phyloP scores from a whole-genome alignment of 1,139 yeast genomes.

The Arxiozyma slooffiae region DNA sequence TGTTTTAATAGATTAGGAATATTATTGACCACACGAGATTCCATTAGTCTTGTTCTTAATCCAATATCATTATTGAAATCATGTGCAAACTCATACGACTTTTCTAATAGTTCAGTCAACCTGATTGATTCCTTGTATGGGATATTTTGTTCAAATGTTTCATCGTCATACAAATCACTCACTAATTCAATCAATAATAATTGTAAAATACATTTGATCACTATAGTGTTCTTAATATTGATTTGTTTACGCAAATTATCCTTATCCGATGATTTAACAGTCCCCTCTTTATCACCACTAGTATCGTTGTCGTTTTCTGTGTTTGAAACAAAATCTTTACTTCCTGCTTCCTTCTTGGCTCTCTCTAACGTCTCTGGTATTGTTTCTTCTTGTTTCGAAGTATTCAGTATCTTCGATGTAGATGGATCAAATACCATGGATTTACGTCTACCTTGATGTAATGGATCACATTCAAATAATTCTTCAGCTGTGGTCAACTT shows the following conservation, averaged over 20 bases:
- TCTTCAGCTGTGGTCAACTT: slow-evolving; percentile 79
- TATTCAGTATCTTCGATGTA: neutral
- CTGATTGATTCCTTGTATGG: slow-evolving; percentile 56
- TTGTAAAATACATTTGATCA: slow-evolving; percentile 86
- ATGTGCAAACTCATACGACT: slow-evolving; percentile 73
- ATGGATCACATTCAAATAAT: slow-evolving; percentile 63
- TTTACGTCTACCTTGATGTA: slow-evolving; percentile 31
- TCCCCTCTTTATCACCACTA: slow-evolving; percentile 9
- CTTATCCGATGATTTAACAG: slow-evolving; percentile 4
- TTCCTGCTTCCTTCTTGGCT: slow-evolving; percentile 27
- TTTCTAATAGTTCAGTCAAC: slow-evolving; percentile 50
- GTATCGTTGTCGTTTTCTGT: slow-evolving; percentile 15
- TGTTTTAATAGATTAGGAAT: slow-evolving; percentile 86
- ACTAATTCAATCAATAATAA: slow-evolving; percentile 78
- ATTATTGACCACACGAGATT: slow-evolving; percentile 85
- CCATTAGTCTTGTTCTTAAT: slow-evolving; percentile 75
- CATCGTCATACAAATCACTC: slow-evolving; percentile 65
- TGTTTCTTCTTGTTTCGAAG: slow-evolving; percentile 1
- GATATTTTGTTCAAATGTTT: slow-evolving; percentile 54
- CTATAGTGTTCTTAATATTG: slow-evolving; percentile 65
- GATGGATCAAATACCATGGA: slow-evolving; percentile 6
- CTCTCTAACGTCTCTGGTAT: slow-evolving; percentile 27
- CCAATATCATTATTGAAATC: slow-evolving; percentile 84
- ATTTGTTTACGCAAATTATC: slow-evolving; percentile 15
- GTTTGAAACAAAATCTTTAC: slow-evolving; percentile 27